Evolutionary conservation across 1,139 yeast species (phyloP).

Genomic region (Sugiyamaella pinicola): DNA sequence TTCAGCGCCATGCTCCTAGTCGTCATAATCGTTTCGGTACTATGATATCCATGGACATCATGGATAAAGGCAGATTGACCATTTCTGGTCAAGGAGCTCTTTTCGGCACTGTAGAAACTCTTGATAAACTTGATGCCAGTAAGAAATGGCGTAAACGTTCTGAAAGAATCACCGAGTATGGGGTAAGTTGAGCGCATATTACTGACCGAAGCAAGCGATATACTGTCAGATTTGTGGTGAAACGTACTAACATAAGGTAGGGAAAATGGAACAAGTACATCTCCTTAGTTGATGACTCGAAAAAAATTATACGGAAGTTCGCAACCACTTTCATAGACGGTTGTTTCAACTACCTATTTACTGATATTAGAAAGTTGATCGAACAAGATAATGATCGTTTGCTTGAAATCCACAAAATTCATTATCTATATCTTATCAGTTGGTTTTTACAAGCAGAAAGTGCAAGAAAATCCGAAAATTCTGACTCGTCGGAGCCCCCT

Average conservation of each 20-base stretch:
- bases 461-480: conserved; percentile 22
- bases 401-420: conserved; percentile 44
- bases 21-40: conserved; percentile 95
- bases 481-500: conserved; percentile 15
- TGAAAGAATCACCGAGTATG: conserved; percentile 24
- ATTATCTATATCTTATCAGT: conserved; percentile 62
- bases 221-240: no score
- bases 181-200: conserved; percentile 38
- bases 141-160: conserved; percentile 65
- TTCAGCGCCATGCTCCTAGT: conserved; percentile 49
- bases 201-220: not conserved
- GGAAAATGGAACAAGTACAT: conserved; percentile 37
- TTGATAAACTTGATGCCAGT: conserved; percentile 63
- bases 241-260: conserved; percentile 18
- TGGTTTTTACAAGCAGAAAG: conserved; percentile 63
- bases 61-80: conserved; percentile 59
- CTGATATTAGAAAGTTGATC: conserved; percentile 53
- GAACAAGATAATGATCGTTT: conserved; percentile 48
- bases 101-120: conserved; percentile 50
- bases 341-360: conserved; percentile 66
- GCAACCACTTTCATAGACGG: conserved; percentile 67
- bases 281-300: conserved; percentile 42
- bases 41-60: conserved; percentile 65
- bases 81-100: conserved; percentile 79
- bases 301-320: conserved; percentile 48